Percentiles rank a stretch among this genome's conserved stretches.
These are phyloP conservation scores for Kalanchoe fedtschenkoi DNA, from an alignment of 164 flowering plant species.

Conservation along the genomic window DNA sequence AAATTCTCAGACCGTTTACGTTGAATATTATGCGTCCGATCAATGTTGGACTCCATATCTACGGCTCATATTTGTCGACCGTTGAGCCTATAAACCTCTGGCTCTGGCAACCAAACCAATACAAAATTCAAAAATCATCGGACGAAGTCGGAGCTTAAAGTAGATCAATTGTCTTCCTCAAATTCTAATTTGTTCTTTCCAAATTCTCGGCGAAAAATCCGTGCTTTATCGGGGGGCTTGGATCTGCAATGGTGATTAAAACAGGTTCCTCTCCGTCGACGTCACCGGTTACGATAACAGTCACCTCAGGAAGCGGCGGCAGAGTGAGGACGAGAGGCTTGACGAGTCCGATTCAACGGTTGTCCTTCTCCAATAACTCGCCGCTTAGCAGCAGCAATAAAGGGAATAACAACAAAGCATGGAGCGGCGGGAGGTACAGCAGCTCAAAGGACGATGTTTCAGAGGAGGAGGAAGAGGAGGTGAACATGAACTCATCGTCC, in stretches of 20 bases:
- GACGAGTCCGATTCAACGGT: constrained; percentile 2
- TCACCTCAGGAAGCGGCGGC: neutral
- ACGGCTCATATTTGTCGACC: neutral
- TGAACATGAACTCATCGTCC: neutral
- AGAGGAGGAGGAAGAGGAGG: neutral
- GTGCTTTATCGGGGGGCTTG: neutral
- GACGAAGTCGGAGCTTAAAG: no score
- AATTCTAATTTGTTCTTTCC: neutral
- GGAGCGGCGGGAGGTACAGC: neutral
- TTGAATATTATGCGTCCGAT: neutral
- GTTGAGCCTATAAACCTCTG: neutral
- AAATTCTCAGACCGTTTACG: no score
- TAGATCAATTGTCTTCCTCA: no score
- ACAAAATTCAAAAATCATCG: neutral
- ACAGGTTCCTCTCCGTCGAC: constrained; percentile 3
- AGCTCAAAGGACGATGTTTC: neutral
- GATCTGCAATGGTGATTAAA: constrained; percentile 1
- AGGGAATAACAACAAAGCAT: neutral
- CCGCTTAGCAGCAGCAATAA: neutral
- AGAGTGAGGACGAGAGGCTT: neutral
- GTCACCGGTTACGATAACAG: constrained; percentile 4
- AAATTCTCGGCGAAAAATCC: neutral
- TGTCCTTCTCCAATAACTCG: constrained; percentile 1
- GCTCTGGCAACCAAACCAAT: neutral
- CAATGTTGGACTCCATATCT: neutral